Base-by-base conservation (phyloP, 2,329 filamentous ascomycete species). In the Xylariaceae sp. region DNA sequence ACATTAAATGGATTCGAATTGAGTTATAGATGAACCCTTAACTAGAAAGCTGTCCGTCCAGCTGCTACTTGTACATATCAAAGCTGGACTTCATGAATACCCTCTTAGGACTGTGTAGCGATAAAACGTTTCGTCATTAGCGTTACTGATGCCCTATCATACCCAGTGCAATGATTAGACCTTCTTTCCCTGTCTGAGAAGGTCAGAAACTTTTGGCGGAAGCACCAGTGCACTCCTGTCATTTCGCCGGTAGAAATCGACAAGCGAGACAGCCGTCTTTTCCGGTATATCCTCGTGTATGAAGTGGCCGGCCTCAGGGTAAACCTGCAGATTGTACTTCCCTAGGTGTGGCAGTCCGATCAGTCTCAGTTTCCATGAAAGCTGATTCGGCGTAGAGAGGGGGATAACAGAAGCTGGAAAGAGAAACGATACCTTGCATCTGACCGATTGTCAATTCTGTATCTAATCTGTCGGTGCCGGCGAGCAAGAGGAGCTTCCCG, bases 261-360 rank as follows among this genome's bases (percentile, higher is more conserved):
- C 89, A 45, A 97, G 76, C 7, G 91, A 82, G 63, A 88, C 80
- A 0, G 94, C 94, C 36, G 89, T 95, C 77, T 93, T 95, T 67
- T 92, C 89, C 0, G 94, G 92, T 43, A 93, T 82, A 70, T 99
- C 94, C 72, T 99, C 94, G 61, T 99, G 94, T 50, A 99, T 85
- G 67, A 99, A 99, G 71, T 99, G 94, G 0, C 94, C 94, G 1
- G 94, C 92, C 69, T 96, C 91, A 0, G 94, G 92, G 64, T 97
- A 89, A 6, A 99, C 92, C 64, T 96, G 90, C 39, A 99, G 77
- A 52, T 96, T 92, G 69, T 97, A 99, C 79, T 97, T 97, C 4
- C 92, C 88, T 85, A 50, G 23, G 30, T 13, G 20, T 39, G 15
- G 42, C 2, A 13, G n/a, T 23, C 7, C 8, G 24, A 33, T 51